phyloP scores from a whole-genome alignment of 2,329 filamentous ascomycete species.

The Stemphylium beticola region DNA sequence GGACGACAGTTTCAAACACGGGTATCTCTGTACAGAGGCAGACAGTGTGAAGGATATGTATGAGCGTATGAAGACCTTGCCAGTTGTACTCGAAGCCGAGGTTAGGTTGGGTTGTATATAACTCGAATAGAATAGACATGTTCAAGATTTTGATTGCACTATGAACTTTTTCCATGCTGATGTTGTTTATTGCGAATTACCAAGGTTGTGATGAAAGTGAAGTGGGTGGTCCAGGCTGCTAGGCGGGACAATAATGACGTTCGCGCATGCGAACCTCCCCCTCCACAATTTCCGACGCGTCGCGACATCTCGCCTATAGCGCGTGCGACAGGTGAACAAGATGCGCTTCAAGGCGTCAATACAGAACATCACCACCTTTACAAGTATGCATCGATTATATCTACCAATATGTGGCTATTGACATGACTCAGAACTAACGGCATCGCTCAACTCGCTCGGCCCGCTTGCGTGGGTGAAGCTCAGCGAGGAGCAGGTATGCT shows the following conservation, averaged over 20 bases:
- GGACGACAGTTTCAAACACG: slow-evolving; percentile 26
- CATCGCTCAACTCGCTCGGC: slow-evolving; percentile 69
- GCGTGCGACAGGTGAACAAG: slow-evolving; percentile 15
- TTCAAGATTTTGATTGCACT: too few species aligned
- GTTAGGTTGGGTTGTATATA: too few species aligned
- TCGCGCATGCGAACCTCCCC: slow-evolving; percentile 14
- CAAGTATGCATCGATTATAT: slow-evolving; percentile 50
- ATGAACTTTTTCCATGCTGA: too few species aligned
- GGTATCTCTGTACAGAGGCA: slow-evolving; percentile 21
- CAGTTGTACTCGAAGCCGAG: too few species aligned
- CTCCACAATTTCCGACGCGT: slow-evolving; percentile 22
- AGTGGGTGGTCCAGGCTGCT: not conserved
- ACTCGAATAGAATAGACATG: too few species aligned
- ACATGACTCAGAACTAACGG: slow-evolving; percentile 61
- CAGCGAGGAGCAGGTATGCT: slow-evolving; percentile 84
- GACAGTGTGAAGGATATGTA: not conserved
- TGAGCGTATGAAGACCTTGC: not conserved
- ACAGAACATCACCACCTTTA: slow-evolving; percentile 59
- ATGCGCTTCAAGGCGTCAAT: slow-evolving; percentile 63
- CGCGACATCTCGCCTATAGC: slow-evolving; percentile 25
- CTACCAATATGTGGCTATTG: not conserved
- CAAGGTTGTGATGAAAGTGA: not conserved
- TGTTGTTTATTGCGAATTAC: not conserved
- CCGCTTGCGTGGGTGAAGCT: slow-evolving; percentile 91
- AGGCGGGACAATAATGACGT: slow-evolving; percentile 4